Evolutionary conservation across 495 filamentous ascomycete species (phyloP), one percentile per base, ranked within the genome.

Genomic region (Aspergillus ostianus): DNA sequence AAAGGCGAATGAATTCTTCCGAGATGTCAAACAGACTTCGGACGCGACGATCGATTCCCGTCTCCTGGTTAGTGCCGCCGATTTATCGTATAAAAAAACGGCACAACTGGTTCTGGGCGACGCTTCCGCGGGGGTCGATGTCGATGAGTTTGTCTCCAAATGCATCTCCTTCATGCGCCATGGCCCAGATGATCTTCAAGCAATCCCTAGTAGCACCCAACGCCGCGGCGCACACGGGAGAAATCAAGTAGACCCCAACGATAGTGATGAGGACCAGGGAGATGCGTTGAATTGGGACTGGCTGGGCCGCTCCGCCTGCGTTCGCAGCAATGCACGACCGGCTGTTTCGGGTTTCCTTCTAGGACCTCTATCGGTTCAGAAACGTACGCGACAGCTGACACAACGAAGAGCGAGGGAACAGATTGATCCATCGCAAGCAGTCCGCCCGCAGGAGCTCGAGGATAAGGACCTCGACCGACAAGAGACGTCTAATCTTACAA

Each of bases 121-220:
- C 57, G 67, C 79, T 5, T 80, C 81, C 7, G 83, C 85, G 36
- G 90, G 92, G 3, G 77, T 98, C 23, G 95, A 98, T 65, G 82
- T 95, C 0, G 93, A 98, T 62, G 91, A 96, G 60, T 97, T 98
- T 66, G 87, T 98, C 9, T 90, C 90, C 0, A 97, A 95, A 70
- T 93, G 89, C 69, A 90, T 95, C 50, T 82, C 81, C 2, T 98
- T 87, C 69, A 98, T 98, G 95, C 82, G 84, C 15, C 73, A 80
- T 12, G 87, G 85, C 32, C 74, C 67, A 3, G 67, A 57, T 48
- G 64, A 67, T 36, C 62, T 67, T 21, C 61, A 68, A 19, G 52
- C 56, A 18, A 19, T 58, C 9, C 51, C 57, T 3, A 67, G 36
- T 20, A 67, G 62, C 30, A 71, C 70, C n/a, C 74, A 73, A 32